Evolutionary conservation across 2,329 filamentous ascomycete species (phyloP), one percentile per base, ranked within the genome.

Genomic region (Xylariaceae sp.): DNA sequence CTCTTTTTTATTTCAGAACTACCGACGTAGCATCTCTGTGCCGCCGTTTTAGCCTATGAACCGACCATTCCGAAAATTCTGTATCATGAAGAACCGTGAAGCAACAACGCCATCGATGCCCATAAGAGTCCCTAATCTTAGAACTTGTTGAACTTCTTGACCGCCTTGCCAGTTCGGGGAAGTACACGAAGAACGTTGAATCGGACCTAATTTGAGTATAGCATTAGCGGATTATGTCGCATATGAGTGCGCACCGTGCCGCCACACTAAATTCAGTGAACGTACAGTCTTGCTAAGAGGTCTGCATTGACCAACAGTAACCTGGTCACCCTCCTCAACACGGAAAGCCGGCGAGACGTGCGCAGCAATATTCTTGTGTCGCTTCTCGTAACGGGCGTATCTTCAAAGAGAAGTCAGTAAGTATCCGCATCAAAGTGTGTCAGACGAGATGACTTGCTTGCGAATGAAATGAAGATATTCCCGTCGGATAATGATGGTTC

Each of bases 391-490:
- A 88, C 94, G 91, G 77, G 90, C 85, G 88, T 99, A 99, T 24
- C 56, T 58, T 23, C 3, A 29, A 33, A 24, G n/a, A 26, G 30
- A 15, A 2, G 45, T 57, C 50, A 58, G 56, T 44, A 43, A 33
- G 13, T 20, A 9, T 11, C 29, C n/a, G n/a, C n/a, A n/a, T 10
- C 20, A 5, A 11, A 11, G 29, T 29, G 27, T 43, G 15, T 16
- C 6, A 3, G 29, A 7, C 4, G 18, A 10, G 30, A 8, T 36
- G 39, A 32, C 55, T 52, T 55, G n/a, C 86, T 99, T 99, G 80
- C 92, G 92, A 77, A 99, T 89, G 83, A 91, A 99, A 86, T 99
- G 94, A 63, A 99, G 91, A 86, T 99, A 99, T 86, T 99, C 94
- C 81, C 94, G 89, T 79, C 94, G 94, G 86, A 99, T 95, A 82